Evolutionary conservation across 441 rosid species (phyloP).

Genomic region (Erodium moschatum): DNA sequence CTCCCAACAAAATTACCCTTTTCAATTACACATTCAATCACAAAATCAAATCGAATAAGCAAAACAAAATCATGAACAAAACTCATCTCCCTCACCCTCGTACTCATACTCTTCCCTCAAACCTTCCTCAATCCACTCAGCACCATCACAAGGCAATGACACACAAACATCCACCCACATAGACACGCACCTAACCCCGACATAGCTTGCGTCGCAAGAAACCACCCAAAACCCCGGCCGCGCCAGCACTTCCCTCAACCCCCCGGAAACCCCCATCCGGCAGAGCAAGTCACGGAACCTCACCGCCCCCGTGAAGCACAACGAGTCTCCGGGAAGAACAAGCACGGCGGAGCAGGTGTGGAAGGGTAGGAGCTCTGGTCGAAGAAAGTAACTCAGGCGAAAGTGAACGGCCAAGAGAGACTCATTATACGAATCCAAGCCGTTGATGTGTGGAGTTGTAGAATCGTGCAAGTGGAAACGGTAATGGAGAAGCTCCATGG

Average conservation of each 20-base stretch:
- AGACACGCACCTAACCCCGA: background rate
- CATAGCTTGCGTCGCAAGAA: background rate
- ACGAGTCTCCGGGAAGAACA: background rate
- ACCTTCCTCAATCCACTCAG: background rate
- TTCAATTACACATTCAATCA: too few species aligned
- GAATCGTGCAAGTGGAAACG: background rate
- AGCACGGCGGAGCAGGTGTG: background rate
- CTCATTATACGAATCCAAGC: background rate
- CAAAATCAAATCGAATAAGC: too few species aligned
- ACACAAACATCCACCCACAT: background rate
- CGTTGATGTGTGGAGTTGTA: too few species aligned
- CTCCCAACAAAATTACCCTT: too few species aligned
- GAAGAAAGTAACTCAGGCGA: background rate
- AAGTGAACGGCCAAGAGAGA: background rate
- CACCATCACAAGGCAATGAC: background rate
- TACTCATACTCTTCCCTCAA: background rate
- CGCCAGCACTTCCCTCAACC: background rate
- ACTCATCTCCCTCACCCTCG: too few species aligned
- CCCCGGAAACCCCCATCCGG: background rate
- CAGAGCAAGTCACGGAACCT: background rate
- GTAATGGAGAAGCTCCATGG: background rate
- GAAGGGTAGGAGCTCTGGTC: background rate
- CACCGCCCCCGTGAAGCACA: background rate
- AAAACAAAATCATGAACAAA: too few species aligned
- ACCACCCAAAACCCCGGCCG: background rate